Percentiles rank a stretch among this genome's conserved stretches.
These are phyloP conservation scores for Macrolepiota albuminosa DNA, from an alignment of 768 basidiomycete genomes.

Conservation along the genomic window DNA sequence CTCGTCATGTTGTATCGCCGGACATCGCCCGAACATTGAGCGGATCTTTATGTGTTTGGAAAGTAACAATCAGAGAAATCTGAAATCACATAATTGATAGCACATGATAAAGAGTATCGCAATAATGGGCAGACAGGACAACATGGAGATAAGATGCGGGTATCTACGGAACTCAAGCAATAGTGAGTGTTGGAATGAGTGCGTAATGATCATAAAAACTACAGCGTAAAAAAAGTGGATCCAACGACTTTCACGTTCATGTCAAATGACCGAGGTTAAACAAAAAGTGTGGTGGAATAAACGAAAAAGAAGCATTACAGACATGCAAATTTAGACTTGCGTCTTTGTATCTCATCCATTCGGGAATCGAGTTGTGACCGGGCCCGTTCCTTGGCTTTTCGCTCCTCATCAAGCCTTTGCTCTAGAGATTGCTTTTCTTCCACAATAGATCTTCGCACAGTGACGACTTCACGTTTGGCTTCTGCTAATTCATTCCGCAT, in stretches of 20 bases:
- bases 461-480: slow-evolving; percentile 74
- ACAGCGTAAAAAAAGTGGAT: slow-evolving; percentile 15
- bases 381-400: slow-evolving; percentile 83
- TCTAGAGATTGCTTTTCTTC: slow-evolving; percentile 89
- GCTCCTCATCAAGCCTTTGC: slow-evolving; percentile 79
- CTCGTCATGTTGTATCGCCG: background rate
- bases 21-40: background rate
- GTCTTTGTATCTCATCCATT: slow-evolving; percentile 79
- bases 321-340: slow-evolving; percentile 91
- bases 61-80: slow-evolving; percentile 1
- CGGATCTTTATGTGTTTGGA: background rate
- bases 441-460: slow-evolving; percentile 71
- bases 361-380: slow-evolving; percentile 83
- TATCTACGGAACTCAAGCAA: slow-evolving; percentile 33
- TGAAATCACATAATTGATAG: slow-evolving; percentile 16
- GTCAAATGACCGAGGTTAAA: slow-evolving; percentile 11
- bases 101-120: slow-evolving; percentile 18
- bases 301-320: slow-evolving; percentile 42
- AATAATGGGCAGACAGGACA: slow-evolving; percentile 23
- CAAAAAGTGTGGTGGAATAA: slow-evolving; percentile 8
- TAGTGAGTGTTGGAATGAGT: slow-evolving; percentile 23
- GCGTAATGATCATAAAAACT: slow-evolving; percentile 23
- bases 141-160: slow-evolving; percentile 33
- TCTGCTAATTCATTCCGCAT: slow-evolving; percentile 73
- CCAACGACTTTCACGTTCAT: slow-evolving; percentile 11